Percentiles rank a stretch among this genome's conserved stretches.
phyloP scores from a whole-genome alignment of 2,329 filamentous ascomycete genomes.

The Aureobasidium pullulans region DNA sequence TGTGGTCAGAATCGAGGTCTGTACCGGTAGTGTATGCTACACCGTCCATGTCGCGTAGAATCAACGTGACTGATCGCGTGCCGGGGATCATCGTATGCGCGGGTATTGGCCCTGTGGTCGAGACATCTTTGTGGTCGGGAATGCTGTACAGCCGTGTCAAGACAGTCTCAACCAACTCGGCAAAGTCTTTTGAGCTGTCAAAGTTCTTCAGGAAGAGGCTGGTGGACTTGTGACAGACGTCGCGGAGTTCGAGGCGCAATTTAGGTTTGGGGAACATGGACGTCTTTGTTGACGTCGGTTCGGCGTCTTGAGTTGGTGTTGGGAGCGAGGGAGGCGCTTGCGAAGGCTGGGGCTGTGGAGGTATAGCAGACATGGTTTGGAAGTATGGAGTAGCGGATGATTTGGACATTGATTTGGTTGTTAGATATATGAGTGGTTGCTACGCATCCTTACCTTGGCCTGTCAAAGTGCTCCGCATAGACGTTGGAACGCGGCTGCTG shows the following conservation, averaged over 20 bases:
- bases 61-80: constrained; percentile 79
- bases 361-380: constrained; percentile 18
- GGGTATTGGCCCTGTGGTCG: neutral
- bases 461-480: neutral
- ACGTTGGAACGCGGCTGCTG: neutral
- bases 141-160: constrained; percentile 63
- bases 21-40: constrained; percentile 83
- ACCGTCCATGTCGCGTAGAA: constrained; percentile 71
- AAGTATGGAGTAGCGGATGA: constrained; percentile 14
- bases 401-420: neutral
- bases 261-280: constrained; percentile 33
- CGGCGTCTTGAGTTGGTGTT: neutral
- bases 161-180: constrained; percentile 58
- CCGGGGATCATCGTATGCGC: constrained; percentile 37
- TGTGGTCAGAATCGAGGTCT: constrained; percentile 76
- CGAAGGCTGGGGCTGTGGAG: constrained; percentile 15
- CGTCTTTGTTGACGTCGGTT: constrained; percentile 19
- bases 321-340: constrained; percentile 8
- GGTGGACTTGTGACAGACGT: constrained; percentile 51
- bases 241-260: constrained; percentile 41
- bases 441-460: neutral
- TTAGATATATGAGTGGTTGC: neutral
- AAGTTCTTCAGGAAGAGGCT: constrained; percentile 60
- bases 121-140: constrained; percentile 12
- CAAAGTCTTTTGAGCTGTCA: constrained; percentile 55